These are phyloP conservation scores for Zostera marina DNA, from an alignment of 116 monocot species.

Conservation along the genomic window DNA sequence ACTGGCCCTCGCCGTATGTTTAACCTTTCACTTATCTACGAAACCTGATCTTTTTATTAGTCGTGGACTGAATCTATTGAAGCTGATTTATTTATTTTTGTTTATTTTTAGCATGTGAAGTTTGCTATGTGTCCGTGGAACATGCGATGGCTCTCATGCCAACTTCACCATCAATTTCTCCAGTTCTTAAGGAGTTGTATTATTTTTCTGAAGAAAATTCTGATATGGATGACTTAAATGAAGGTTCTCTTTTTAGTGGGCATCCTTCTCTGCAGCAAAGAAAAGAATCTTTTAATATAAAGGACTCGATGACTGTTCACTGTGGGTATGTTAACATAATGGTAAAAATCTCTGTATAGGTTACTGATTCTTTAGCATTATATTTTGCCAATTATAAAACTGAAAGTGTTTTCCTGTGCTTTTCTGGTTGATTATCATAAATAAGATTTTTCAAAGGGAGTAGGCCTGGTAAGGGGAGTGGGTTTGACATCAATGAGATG, in stretches of 20 bases:
- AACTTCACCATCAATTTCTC: conserved; percentile 39
- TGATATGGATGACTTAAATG: conserved; percentile 21
- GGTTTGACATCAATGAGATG: conserved; percentile 64
- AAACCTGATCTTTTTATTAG: background rate
- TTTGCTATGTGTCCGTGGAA: conserved; percentile 77
- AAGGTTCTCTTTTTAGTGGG: conserved; percentile 66
- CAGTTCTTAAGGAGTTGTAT: conserved; percentile 45
- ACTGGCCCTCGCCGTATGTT: conserved; percentile 80
- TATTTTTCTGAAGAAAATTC: conserved; percentile 50
- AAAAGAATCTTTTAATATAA: conserved; percentile 54
- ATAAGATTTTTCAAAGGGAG: conserved; percentile 68
- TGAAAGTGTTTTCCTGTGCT: background rate
- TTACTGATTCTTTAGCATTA: too few relatives aligned
- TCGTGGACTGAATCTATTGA: background rate
- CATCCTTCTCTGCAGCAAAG: conserved; percentile 71
- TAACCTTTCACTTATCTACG: background rate
- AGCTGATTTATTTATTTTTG: background rate
- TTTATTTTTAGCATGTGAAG: conserved; percentile 45
- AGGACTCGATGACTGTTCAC: conserved; percentile 70
- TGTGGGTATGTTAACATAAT: conserved; percentile 56
- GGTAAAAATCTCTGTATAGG: background rate
- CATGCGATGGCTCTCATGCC: conserved; percentile 63
- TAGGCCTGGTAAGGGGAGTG: conserved; percentile 56
- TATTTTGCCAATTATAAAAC: too few relatives aligned
- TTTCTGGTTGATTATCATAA: background rate